Percentiles rank a stretch among this genome's conserved stretches.
Evolutionary conservation across 352 stramenopile genomes (phyloP).

Genomic region (Globisporangium perplexum): DNA sequence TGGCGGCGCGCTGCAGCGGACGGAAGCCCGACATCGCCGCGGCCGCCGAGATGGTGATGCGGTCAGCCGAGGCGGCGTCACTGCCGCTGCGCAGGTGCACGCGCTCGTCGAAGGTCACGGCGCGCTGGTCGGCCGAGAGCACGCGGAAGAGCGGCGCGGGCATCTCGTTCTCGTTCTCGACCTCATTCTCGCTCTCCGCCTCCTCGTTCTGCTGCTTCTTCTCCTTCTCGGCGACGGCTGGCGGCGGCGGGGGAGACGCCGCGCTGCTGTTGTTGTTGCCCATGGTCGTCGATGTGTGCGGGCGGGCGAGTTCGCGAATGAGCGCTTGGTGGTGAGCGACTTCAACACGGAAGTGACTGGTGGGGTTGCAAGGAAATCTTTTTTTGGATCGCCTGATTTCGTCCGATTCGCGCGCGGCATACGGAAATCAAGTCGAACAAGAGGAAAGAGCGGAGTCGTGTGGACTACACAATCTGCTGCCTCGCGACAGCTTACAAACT

Average conservation of each 20-base stretch:
- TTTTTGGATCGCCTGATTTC: not conserved
- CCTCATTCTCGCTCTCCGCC: not conserved
- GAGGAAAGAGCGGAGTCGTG: not conserved
- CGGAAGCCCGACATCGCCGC: conserved; percentile 63
- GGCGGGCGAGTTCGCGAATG: not conserved
- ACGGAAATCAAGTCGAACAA: not conserved
- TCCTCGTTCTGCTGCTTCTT: not conserved
- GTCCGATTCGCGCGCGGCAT: not conserved
- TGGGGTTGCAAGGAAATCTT: not conserved
- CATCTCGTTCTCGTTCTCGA: not conserved
- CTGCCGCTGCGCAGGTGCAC: conserved; percentile 37
- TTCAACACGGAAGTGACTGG: not conserved
- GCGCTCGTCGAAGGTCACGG: conserved; percentile 80
- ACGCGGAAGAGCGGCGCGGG: conserved; percentile 37
- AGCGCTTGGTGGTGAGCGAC: not conserved
- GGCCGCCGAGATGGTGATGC: conserved; percentile 39
- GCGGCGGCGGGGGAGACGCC: not conserved
- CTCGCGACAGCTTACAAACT: no score
- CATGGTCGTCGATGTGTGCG: not conserved
- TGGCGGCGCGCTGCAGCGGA: conserved; percentile 68
- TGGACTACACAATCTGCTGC: no score
- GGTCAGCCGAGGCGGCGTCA: conserved; percentile 10
- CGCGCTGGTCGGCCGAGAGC: conserved; percentile 66
- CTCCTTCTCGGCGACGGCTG: not conserved
- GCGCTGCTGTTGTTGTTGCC: conserved; percentile 1